Evolutionary conservation across 345 rosid species (phyloP), one percentile per base, ranked within the genome.

Genomic region (Euphorbia lathyris): DNA sequence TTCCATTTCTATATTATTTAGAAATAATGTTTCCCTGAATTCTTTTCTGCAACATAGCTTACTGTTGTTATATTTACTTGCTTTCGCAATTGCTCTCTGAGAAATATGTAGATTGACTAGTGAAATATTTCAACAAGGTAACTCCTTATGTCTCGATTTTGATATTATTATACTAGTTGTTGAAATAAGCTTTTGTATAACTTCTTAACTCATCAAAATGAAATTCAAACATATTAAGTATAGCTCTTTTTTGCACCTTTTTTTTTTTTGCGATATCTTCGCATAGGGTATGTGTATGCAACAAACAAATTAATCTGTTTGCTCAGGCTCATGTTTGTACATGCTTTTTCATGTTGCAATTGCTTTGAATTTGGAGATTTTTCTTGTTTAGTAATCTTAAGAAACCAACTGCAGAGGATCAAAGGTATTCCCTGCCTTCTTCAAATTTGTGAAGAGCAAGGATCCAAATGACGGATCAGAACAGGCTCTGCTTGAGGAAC

Each of bases 371-470:
- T 42, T 64, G 6, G 16, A 14, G 67, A 40, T 19, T 63, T 23
- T 25, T 50, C 64, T 23, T 70, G 36, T 17, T 17, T 12, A 58
- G 51, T 43, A 34, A 34, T 61, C 45, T 23, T n/a, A 32, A 50
- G n/a, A 45, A 10, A 16, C 26, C 56, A 58, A 25, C 51, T 32
- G 45, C 74, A 88, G 93, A 53, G 98, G 97, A 74, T 85, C 93
- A 29, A 88, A 88, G 58, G 81, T 96, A 66, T 88, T 92, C 63
- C 57, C 82, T 22, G 34, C 89, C 22, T 96, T 96, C 26, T 26
- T 79, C 74, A 79, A 82, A 50, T 88, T 96, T 66, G 22, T 90
- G 86, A 88, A 86, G 91, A 89, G 98, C 83, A 90, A 92, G 88
- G 88, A 96, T 77, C 74, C 93, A 10, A 85, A 58, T 55, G 96